phyloP scores from a whole-genome alignment of 2,329 filamentous ascomycete species.

The Aspergillus vadensis region DNA sequence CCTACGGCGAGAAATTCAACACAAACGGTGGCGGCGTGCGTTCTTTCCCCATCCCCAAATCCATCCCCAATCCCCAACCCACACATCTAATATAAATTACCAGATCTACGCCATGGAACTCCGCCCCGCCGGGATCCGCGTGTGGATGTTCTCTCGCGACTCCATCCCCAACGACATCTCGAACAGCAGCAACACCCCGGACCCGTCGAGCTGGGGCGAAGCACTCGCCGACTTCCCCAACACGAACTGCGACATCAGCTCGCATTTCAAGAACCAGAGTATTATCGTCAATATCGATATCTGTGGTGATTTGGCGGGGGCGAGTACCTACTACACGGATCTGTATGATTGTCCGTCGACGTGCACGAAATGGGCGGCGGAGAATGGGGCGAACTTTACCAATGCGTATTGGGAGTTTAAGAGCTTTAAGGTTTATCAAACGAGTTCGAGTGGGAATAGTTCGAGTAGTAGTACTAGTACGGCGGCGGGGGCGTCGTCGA shows the following conservation, averaged over 20 bases:
- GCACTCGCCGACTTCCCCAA: constrained; percentile 67
- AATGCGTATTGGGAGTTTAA: constrained; percentile 69
- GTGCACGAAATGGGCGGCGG: constrained; percentile 61
- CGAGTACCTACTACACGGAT: constrained; percentile 34
- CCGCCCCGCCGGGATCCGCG: constrained; percentile 61
- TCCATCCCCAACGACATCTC: constrained; percentile 57
- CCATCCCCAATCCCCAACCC: neutral
- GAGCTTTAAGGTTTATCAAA: constrained; percentile 60
- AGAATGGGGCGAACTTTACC: constrained; percentile 57
- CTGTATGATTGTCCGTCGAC: constrained; percentile 51
- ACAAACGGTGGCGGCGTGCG: constrained; percentile 54
- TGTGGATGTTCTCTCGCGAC: constrained; percentile 61
- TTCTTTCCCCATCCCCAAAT: neutral
- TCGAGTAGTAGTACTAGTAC: neutral
- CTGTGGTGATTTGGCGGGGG: constrained; percentile 58
- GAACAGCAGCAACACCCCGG: constrained; percentile 48
- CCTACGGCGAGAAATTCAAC: constrained; percentile 59
- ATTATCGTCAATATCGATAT: constrained; percentile 68
- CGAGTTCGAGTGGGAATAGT: constrained; percentile 13
- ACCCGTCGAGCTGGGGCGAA: constrained; percentile 65
- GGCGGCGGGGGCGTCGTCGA: neutral
- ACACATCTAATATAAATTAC: neutral
- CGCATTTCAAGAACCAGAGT: constrained; percentile 65
- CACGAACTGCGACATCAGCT: constrained; percentile 61
- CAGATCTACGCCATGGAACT: constrained; percentile 63